These are phyloP conservation scores for Globisporangium takayamanum DNA, from an alignment of 352 stramenopile genomes.

Conservation along the genomic window DNA sequence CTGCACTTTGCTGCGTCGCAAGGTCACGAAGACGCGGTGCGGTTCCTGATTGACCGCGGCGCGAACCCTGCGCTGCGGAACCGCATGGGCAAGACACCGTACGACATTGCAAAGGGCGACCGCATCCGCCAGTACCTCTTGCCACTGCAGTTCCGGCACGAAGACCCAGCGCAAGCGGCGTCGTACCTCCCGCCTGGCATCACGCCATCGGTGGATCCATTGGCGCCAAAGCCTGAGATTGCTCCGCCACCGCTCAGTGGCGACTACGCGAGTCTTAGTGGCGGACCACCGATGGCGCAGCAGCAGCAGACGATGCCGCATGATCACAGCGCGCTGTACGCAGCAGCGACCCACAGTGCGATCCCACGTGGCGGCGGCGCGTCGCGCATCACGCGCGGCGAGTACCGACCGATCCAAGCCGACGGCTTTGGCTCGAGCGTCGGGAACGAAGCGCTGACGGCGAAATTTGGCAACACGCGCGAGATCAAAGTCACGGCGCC, in stretches of 20 bases:
- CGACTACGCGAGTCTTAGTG: conserved; percentile 27
- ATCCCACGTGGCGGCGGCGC: conserved; percentile 50
- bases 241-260: conserved; percentile 54
- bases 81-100: conserved; percentile 67
- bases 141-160: conserved; percentile 84
- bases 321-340: conserved; percentile 59
- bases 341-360: conserved; percentile 70
- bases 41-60: conserved; percentile 60
- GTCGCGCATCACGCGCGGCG: conserved; percentile 51
- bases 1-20: conserved; percentile 79
- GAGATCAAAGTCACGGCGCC: conserved; percentile 76
- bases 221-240: conserved; percentile 54
- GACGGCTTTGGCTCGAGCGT: conserved; percentile 88
- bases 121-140: conserved; percentile 80
- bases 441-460: conserved; percentile 82
- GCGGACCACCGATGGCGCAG: conserved; percentile 4
- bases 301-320: conserved; percentile 13
- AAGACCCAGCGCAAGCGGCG: conserved; percentile 58
- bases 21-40: conserved; percentile 65
- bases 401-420: conserved; percentile 81
- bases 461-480: conserved; percentile 85
- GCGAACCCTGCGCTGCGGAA: conserved; percentile 80
- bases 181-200: conserved; percentile 68
- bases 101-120: conserved; percentile 83
- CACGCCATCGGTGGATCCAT: conserved; percentile 60